Percentiles rank a stretch among this genome's conserved stretches.
phyloP scores from a whole-genome alignment of 2,329 filamentous ascomycete species.

The Thyridium curvatum region DNA sequence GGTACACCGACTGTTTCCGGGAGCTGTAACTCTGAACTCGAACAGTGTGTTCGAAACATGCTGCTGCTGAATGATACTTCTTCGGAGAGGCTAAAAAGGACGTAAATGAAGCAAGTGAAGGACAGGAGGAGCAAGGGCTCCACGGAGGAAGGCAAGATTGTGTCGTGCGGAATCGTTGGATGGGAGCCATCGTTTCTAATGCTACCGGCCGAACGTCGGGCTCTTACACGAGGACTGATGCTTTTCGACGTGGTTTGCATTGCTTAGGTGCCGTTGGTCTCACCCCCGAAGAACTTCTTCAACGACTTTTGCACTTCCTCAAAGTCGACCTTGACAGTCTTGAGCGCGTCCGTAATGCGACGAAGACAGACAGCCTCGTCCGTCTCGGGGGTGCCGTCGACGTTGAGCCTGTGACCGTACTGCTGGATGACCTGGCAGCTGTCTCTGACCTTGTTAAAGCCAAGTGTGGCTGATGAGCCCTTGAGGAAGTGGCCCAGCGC shows the following conservation, averaged over 20 bases:
- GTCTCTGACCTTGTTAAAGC: conserved; percentile 84
- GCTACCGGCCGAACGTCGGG: conserved; percentile 1
- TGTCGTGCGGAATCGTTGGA: neutral
- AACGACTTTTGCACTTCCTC: conserved; percentile 65
- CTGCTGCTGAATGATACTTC: too few relatives aligned
- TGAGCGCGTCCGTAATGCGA: conserved; percentile 64
- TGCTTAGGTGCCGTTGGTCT: conserved; percentile 4
- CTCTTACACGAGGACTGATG: neutral
- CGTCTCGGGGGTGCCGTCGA: conserved; percentile 61
- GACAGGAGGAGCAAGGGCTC: too few relatives aligned
- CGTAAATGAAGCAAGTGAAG: too few relatives aligned
- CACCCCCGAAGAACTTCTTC: conserved; percentile 54
- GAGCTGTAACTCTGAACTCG: too few relatives aligned
- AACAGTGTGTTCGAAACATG: too few relatives aligned
- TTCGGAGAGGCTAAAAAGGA: too few relatives aligned
- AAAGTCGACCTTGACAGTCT: conserved; percentile 71
- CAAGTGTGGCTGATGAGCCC: conserved; percentile 90
- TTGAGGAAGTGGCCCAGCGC: conserved; percentile 92
- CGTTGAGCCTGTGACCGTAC: conserved; percentile 76
- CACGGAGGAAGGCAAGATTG: too few relatives aligned
- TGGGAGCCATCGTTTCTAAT: conserved; percentile 3
- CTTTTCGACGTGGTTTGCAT: too few relatives aligned
- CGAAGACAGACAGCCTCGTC: conserved; percentile 64
- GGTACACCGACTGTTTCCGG: too few relatives aligned
- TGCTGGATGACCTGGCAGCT: conserved; percentile 96